phyloP scores from a whole-genome alignment of 768 basidiomycete species.

The Auricularia auricula-judae region DNA sequence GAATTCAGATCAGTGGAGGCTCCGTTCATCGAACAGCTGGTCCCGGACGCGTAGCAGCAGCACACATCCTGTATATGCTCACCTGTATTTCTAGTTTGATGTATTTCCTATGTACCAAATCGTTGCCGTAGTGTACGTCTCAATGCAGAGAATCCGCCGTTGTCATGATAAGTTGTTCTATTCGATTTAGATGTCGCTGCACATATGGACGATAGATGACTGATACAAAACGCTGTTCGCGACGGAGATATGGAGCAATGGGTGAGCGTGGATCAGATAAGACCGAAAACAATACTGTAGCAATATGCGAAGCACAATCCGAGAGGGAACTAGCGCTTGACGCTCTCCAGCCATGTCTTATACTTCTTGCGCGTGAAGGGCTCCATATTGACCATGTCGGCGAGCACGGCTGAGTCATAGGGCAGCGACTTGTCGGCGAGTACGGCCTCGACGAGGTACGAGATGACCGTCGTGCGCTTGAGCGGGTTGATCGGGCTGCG shows the following conservation, averaged over 20 bases:
- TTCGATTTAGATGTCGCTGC: no score
- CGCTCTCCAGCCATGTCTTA: conserved; percentile 23
- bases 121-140: no score
- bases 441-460: conserved; percentile 32
- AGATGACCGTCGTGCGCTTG: conserved; percentile 37
- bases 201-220: neutral
- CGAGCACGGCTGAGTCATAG: conserved; percentile 24
- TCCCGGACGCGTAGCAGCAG: no score
- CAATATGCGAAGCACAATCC: neutral
- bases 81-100: no score
- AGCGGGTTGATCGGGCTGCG: conserved; percentile 29
- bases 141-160: no score
- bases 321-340: neutral
- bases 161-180: no score
- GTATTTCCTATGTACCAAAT: no score
- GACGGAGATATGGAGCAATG: neutral
- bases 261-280: neutral
- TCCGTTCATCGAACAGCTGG: no score
- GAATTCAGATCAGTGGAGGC: no score
- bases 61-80: no score
- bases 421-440: conserved; percentile 27
- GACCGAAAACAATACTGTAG: neutral
- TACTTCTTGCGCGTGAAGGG: conserved; percentile 31
- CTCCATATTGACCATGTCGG: conserved; percentile 28
- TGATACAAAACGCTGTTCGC: neutral